Base-by-base conservation (phyloP, 1,284 basidiomycete species). In the Chalciporus sp. region DNA sequence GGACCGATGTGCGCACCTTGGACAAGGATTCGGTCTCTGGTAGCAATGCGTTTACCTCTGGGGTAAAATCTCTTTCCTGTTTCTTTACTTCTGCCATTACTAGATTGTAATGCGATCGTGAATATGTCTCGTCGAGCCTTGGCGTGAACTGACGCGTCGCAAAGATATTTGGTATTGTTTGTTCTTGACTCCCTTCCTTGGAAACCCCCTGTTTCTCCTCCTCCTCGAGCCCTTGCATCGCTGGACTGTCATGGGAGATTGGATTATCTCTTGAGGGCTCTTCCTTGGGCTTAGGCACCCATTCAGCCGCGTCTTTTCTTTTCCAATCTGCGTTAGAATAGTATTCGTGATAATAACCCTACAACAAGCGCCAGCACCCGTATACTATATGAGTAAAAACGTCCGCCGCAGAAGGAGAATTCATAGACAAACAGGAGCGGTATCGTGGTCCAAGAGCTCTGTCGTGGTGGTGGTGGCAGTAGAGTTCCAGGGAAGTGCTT, bases 71-170 rank as follows among this genome's bases (percentile, higher is more conserved):
- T 65, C 81, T 85, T 68, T 91, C 89, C 72, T 90, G 86, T 72
- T 90, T 90, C 74, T 86, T 88, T 68, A 79, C 79, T 60, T 91
- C 89, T 37, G 87, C 78, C 88, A 91, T 91, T 65, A 70, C 77
- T 63, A 71, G 73, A 57, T 53, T 67, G 57, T 69, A 62, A 49
- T 70, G 58, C 19, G 65, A 69, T 49, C 67, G 71, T 57, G 71
- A 70, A 61, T 72, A 72, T 17, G 69, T 62, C 43, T 53, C 59
- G 72, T 66, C 64, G 71, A 69, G 58, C 63, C 70, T 62, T 58
- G 63, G 64, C 68, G 68, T 69, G 69, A 73, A 83, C 73, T 86
- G 84, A 88, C 87, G 87, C 87, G 87, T 86, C 83, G 77, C 71
- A 67, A 71, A 72, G 46, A 71, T 61, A 1, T 72, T 72, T 72